phyloP scores from a whole-genome alignment of 306 rosid species.

The Gastrolobium villosum region DNA sequence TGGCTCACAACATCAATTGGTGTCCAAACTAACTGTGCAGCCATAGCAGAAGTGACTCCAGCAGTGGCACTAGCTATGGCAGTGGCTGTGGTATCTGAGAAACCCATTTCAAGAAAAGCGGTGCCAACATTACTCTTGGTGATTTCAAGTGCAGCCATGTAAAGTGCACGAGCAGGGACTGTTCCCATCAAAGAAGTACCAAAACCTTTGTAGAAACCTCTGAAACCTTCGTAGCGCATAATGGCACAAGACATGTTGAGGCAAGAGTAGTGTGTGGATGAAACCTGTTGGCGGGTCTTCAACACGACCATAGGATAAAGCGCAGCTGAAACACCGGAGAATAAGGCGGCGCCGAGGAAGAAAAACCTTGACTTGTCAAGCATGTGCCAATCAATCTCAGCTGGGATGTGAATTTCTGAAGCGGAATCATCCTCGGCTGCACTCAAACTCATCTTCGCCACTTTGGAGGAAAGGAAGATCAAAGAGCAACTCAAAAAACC shows the following conservation, averaged over 20 bases:
- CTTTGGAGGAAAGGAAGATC: conserved; percentile 38
- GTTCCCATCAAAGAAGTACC: conserved; percentile 96
- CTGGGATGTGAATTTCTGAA: conserved; percentile 83
- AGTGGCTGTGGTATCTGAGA: conserved; percentile 77
- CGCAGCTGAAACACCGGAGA: conserved; percentile 87
- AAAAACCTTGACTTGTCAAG: conserved; percentile 91
- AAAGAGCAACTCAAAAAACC: not conserved
- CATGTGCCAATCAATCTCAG: conserved; percentile 98
- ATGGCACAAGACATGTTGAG: conserved; percentile 73
- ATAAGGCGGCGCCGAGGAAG: conserved; percentile 93
- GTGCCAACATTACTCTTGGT: conserved; percentile 87
- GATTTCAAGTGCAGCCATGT: conserved; percentile 88
- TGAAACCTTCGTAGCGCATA: conserved; percentile 74
- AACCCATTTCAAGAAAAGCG: conserved; percentile 67
- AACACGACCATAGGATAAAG: conserved; percentile 87
- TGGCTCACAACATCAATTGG: conserved; percentile 96
- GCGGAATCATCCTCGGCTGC: conserved; percentile 78
- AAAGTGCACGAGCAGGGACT: conserved; percentile 92
- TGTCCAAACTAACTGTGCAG: conserved; percentile 97
- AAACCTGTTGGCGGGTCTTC: conserved; percentile 91
- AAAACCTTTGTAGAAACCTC: conserved; percentile 95
- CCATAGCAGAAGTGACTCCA: conserved; percentile 88
- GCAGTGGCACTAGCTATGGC: conserved; percentile 86
- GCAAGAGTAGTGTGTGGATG: conserved; percentile 68
- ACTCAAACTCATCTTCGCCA: conserved; percentile 87